Conservation (phyloP, 257 asterid species). For the Gentiana dahurica region DNA sequence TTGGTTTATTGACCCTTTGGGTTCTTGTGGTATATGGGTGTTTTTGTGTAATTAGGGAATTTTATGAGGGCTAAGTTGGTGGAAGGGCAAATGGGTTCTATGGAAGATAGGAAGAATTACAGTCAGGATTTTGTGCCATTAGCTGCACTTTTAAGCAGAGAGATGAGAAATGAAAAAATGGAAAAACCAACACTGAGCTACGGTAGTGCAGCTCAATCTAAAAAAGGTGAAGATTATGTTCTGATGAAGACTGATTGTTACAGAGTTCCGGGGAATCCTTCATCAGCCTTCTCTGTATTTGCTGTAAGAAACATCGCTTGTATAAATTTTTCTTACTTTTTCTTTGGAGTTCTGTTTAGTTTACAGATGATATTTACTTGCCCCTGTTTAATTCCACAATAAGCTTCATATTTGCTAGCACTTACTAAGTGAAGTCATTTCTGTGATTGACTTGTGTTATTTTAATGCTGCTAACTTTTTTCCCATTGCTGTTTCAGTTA, state of each 20-base stretch:
- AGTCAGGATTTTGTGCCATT: constrained; percentile 55
- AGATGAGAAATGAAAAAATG: constrained; percentile 61
- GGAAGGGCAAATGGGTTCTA: constrained; percentile 38
- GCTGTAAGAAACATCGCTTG: constrained; percentile 38
- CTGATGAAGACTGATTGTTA: constrained; percentile 67
- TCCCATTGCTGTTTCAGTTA: not conserved
- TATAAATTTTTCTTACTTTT: not conserved
- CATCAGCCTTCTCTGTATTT: constrained; percentile 62
- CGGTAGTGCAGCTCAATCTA: constrained; percentile 66
- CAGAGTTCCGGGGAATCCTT: constrained; percentile 62
- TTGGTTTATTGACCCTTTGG: not conserved
- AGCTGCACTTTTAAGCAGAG: constrained; percentile 58
- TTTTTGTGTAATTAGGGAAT: constrained; percentile 5
- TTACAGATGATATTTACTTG: not conserved
- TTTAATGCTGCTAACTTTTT: not conserved
- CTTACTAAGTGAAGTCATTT: not conserved
- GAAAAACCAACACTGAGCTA: constrained; percentile 62
- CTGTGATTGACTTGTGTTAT: not conserved
- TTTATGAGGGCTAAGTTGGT: constrained; percentile 1
- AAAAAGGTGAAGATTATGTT: constrained; percentile 76
- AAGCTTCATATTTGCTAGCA: not conserved
- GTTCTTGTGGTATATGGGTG: constrained; percentile 7
- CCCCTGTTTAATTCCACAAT: not conserved
- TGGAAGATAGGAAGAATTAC: constrained; percentile 38
- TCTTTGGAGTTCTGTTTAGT: not conserved